These are phyloP conservation scores for Paraphoma sp. DNA, from an alignment of 2,329 filamentous ascomycete species.

Conservation along the genomic window DNA sequence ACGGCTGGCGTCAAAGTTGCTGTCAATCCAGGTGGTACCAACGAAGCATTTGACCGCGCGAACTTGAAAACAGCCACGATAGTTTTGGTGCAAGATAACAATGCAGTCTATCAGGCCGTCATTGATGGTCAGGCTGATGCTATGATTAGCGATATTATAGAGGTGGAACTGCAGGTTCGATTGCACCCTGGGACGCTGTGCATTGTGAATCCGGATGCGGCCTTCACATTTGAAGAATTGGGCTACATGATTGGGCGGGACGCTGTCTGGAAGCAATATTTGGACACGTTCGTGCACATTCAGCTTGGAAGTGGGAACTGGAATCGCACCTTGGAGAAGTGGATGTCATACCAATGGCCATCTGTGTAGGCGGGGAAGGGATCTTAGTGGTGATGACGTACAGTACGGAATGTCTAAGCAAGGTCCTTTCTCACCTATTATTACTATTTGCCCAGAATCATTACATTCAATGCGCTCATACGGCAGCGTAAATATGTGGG, in stretches of 20 bases:
- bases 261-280: constrained; percentile 17
- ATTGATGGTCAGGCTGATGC: constrained; percentile 17
- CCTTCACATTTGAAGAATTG: constrained; percentile 19
- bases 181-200: constrained; percentile 14
- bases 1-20: constrained; percentile 13
- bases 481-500: no score
- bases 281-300: constrained; percentile 16
- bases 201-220: constrained; percentile 10
- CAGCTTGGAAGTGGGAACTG: constrained; percentile 14
- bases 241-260: constrained; percentile 16
- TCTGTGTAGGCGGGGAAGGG: constrained; percentile 4
- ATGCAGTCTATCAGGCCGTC: constrained; percentile 16
- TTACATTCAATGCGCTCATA: no score
- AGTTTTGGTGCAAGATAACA: constrained; percentile 16
- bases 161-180: constrained; percentile 17
- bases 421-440: no score
- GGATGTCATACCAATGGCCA: constrained; percentile 22
- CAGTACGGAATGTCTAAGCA: no score
- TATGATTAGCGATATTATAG: constrained; percentile 20
- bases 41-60: constrained; percentile 19
- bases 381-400: background rate
- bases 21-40: constrained; percentile 17
- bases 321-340: constrained; percentile 19
- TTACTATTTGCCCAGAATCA: no score
- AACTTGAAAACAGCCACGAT: constrained; percentile 13